These are phyloP conservation scores for Calendula officinalis DNA, from an alignment of 129 eudicot species.

Conservation along the genomic window DNA sequence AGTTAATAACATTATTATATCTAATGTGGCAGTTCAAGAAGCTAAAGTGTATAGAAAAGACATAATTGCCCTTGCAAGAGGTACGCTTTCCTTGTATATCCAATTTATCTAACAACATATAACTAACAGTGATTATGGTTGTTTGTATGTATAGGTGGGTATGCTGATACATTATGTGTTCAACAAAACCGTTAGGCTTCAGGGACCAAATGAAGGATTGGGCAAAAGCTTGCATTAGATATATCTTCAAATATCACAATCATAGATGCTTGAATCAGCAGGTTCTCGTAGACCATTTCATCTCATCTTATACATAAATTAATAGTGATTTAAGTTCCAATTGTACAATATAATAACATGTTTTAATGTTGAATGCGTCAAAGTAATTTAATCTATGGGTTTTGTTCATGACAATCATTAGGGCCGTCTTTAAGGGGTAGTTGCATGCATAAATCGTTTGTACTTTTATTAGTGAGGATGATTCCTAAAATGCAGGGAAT, in stretches of 20 bases:
- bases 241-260: conserved; percentile 52
- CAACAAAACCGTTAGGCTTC: conserved; percentile 78
- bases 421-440: too few species aligned
- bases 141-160: conserved; percentile 71
- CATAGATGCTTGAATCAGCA: conserved; percentile 71
- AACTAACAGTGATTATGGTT: conserved; percentile 6
- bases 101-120: not conserved
- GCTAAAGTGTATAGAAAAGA: conserved; percentile 49
- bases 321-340: not conserved
- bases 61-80: conserved; percentile 92
- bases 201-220: conserved; percentile 78
- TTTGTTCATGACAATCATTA: too few species aligned
- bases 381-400: too few species aligned
- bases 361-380: too few species aligned
- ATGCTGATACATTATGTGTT: conserved; percentile 71
- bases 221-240: conserved; percentile 71
- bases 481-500: too few species aligned
- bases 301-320: not conserved
- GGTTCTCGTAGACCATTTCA: conserved; percentile 45
- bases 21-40: conserved; percentile 41
- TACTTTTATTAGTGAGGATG: too few species aligned
- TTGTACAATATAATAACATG: not conserved
- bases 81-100: conserved; percentile 39
- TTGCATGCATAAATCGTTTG: too few species aligned
- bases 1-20: conserved; percentile 1